These are phyloP conservation scores for Mortierella polycephala DNA, from an alignment of 371 early-diverging fungal species.

Conservation along the genomic window DNA sequence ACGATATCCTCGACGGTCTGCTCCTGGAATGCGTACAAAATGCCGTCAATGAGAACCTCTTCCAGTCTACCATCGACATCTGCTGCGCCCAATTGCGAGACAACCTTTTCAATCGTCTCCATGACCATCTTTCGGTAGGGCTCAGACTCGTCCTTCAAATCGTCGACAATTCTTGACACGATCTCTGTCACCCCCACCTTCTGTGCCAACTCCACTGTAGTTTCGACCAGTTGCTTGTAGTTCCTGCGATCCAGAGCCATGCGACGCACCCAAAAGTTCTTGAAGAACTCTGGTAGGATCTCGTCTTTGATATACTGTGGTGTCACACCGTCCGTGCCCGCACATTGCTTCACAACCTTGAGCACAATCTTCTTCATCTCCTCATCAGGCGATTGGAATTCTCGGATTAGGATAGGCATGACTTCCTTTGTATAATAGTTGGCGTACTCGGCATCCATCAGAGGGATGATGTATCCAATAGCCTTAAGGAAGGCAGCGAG, in stretches of 20 bases:
- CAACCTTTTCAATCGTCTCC: constrained; percentile 92
- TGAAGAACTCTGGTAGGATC: constrained; percentile 95
- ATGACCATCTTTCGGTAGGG: constrained; percentile 97
- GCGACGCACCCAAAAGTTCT: constrained; percentile 97
- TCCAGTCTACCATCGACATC: constrained; percentile 93
- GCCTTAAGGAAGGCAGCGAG: constrained; percentile 98
- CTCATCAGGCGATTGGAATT: constrained; percentile 97
- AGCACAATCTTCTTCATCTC: constrained; percentile 98
- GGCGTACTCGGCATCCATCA: constrained; percentile 97
- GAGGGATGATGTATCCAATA: constrained; percentile 95
- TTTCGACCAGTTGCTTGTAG: constrained; percentile 92
- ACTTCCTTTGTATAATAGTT: constrained; percentile 93
- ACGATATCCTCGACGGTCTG: constrained; percentile 91
- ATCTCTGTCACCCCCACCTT: constrained; percentile 94
- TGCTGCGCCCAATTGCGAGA: constrained; percentile 83
- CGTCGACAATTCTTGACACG: constrained; percentile 84
- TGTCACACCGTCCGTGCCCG: constrained; percentile 92
- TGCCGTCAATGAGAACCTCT: constrained; percentile 94
- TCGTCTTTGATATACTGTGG: constrained; percentile 86
- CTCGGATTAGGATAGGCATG: constrained; percentile 92
- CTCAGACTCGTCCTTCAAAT: constrained; percentile 95
- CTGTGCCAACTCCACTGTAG: constrained; percentile 94
- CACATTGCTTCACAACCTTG: constrained; percentile 96
- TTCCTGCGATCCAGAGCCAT: constrained; percentile 97
- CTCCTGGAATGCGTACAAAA: constrained; percentile 97